Conservation (phyloP, 768 basidiomycete genomes). For the Artomyces pyxidatus region DNA sequence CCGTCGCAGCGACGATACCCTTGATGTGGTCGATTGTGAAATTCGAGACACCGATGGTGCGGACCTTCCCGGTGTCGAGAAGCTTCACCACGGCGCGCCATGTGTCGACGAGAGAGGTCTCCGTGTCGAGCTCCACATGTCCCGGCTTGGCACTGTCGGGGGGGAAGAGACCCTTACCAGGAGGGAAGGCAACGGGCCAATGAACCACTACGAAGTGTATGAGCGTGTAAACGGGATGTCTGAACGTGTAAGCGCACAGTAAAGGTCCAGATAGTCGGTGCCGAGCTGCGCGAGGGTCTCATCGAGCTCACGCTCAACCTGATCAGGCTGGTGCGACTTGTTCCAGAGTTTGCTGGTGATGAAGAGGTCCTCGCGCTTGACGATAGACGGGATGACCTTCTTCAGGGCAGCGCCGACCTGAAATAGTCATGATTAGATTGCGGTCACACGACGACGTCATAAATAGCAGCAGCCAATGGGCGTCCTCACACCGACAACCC, state of each 20-base stretch:
- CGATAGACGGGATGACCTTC: conserved; percentile 69
- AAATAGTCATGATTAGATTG: too few relatives aligned
- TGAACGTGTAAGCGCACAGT: conserved; percentile 43
- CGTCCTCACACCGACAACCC: too few relatives aligned
- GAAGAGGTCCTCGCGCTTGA: conserved; percentile 74
- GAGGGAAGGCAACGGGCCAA: conserved; percentile 69
- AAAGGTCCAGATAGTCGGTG: conserved; percentile 72
- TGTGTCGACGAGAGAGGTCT: conserved; percentile 63
- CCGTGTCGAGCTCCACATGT: conserved; percentile 47
- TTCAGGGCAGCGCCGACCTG: conserved; percentile 62
- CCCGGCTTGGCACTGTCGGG: conserved; percentile 34
- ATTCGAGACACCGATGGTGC: conserved; percentile 76
- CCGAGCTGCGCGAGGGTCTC: conserved; percentile 69
- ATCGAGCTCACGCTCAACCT: conserved; percentile 68
- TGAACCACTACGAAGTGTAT: too few relatives aligned
- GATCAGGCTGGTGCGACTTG: conserved; percentile 52
- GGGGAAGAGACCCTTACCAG: conserved; percentile 47
- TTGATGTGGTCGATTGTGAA: conserved; percentile 60
- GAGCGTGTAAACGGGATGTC: not conserved
- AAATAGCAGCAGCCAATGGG: too few relatives aligned
- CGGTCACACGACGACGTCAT: too few relatives aligned
- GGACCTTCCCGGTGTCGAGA: conserved; percentile 61
- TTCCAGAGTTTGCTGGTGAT: conserved; percentile 86
- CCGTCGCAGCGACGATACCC: conserved; percentile 60
- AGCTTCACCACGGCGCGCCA: conserved; percentile 77